Conservation (phyloP, 1,284 basidiomycete species). For the Puccinia hordei region DNA sequence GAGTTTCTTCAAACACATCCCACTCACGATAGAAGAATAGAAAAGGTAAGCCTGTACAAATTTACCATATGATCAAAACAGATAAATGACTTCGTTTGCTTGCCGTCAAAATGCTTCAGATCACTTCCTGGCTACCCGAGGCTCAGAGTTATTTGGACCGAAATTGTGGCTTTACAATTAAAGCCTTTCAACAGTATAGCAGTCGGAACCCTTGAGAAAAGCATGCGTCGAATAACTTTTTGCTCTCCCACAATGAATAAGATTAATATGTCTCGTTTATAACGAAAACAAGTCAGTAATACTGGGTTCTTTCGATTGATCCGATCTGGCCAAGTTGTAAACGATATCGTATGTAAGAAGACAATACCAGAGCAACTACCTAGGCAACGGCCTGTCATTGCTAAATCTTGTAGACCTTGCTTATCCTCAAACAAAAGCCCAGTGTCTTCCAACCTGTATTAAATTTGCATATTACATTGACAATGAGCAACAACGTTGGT, state of each 20-base stretch:
- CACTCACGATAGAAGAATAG: conserved; percentile 35
- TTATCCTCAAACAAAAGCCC: too few species aligned
- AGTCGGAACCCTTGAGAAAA: conserved; percentile 23
- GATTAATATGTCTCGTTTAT: too few species aligned
- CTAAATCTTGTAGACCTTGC: too few species aligned
- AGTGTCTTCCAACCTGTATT: too few species aligned
- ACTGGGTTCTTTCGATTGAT: neutral
- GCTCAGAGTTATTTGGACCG: conserved; percentile 34
- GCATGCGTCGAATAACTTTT: neutral
- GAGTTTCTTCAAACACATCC: conserved; percentile 51
- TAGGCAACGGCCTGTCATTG: neutral
- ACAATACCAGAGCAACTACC: too few species aligned
- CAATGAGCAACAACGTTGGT: too few species aligned
- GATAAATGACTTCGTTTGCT: neutral
- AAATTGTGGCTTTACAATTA: conserved; percentile 35
- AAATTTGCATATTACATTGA: too few species aligned
- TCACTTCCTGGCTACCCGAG: conserved; percentile 45
- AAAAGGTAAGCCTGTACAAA: conserved; percentile 18
- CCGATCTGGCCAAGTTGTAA: neutral
- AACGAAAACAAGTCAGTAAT: too few species aligned
- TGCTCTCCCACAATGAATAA: neutral
- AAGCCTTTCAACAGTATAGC: conserved; percentile 17
- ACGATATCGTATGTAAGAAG: neutral
- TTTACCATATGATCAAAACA: neutral
- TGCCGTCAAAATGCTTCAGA: conserved; percentile 16